Conservation (phyloP, 768 basidiomycete species). For the Auricularia cornea region DNA sequence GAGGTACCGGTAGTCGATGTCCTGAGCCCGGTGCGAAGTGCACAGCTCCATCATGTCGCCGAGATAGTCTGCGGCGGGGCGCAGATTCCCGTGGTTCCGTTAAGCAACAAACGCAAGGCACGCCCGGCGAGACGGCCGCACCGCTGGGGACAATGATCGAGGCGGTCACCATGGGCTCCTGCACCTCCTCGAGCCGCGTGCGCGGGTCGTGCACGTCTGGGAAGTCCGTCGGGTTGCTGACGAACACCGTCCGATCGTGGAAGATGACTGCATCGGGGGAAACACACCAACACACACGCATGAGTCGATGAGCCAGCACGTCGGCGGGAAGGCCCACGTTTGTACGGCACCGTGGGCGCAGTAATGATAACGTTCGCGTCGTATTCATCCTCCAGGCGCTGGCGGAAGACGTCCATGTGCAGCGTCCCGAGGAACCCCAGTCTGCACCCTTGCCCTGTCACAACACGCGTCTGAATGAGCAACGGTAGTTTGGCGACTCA, state of each 20-base stretch:
- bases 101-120: neutral
- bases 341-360: constrained; percentile 91
- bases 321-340: constrained; percentile 39
- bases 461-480: neutral
- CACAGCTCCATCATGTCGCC: constrained; percentile 97
- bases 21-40: constrained; percentile 72
- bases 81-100: constrained; percentile 5
- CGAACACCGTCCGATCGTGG: constrained; percentile 49
- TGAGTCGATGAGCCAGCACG: neutral
- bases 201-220: constrained; percentile 65
- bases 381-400: constrained; percentile 94
- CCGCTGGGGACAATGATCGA: constrained; percentile 93
- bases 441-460: constrained; percentile 76
- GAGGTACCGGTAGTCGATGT: constrained; percentile 77
- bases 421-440: constrained; percentile 92
- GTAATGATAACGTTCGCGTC: constrained; percentile 92
- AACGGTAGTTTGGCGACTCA: no score
- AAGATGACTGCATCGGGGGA: constrained; percentile 55
- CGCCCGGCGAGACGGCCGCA: constrained; percentile 22
- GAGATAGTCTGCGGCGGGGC: constrained; percentile 57
- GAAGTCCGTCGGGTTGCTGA: constrained; percentile 95
- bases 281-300: constrained; percentile 1
- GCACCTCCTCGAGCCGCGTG: constrained; percentile 58
- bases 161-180: constrained; percentile 90
- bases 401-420: constrained; percentile 95